Evolutionary conservation across 129 eudicot genomes (phyloP), one percentile per base, ranked within the genome.

Genomic region (Gnaphalium uliginosum): DNA sequence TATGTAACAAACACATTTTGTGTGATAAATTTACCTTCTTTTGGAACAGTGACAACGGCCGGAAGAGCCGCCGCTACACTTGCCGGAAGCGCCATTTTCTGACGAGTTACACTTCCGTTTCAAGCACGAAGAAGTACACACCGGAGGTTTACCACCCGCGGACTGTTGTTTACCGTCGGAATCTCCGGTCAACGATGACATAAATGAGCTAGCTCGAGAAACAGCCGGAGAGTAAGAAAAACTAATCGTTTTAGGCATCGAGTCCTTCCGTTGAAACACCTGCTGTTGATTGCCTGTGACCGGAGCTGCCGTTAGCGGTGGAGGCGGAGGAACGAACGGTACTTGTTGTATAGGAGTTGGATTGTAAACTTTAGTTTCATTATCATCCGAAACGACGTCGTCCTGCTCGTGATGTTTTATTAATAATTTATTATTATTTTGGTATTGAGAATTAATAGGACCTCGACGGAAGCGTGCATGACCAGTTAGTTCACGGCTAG

Each of bases 381-480:
- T 58, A 0, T 70, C 74, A 0, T 73, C 79, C 58, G 63, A 76
- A 74, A 66, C 78, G 73, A 66, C 76, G 18, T 78, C 79, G 51
- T 78, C 29, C 35, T 83, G 71, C 4, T 69, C 79, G 9, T 9
- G 39, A n/a, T 61, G 60, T n/a, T 50, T 46, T 50, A 61, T 30
- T 29, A 24, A 4, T 51, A 14, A 11, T 21, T 22, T 58, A 9
- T 4, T 62, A 3, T 11, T 61, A 60, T 25, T 33, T 17, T 71
- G 30, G 22, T 6, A 22, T 22, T 2, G 67, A n/a, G 1, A 65
- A 59, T 65, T 72, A 15, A 86, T 81, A 1, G 98, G 98, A 18
- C 85, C 96, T 24, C 98, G 78, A n/a, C 98, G 86, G 78, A 93
- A 93, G 15, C 98, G 87, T 46, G 98, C 98, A 58, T 93, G 98